Base-by-base conservation (phyloP, 2,329 filamentous ascomycete genomes). In the Hortaea werneckii region DNA sequence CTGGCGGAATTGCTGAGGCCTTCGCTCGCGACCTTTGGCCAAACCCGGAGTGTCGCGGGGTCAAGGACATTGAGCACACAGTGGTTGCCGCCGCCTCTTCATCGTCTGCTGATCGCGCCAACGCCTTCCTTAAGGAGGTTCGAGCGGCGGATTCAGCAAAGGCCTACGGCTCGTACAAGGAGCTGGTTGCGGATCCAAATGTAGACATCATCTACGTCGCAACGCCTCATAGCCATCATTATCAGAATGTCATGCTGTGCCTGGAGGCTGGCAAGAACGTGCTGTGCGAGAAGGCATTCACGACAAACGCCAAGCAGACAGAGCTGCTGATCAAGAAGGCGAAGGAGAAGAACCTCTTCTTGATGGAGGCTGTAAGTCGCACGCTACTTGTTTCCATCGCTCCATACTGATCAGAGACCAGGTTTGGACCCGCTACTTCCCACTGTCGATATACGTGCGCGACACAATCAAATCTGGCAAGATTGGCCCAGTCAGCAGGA, bases 221-320 rank as follows among this genome's bases (percentile, higher is more conserved):
- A 26, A 94, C 88, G 4, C 88, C 88, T 11, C 88, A 94, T 70
- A 89, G 85, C 58, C 88, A 94, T 65, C 88, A 95, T 71, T 94
- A 89, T 71, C 87, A 94, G 65, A 90, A 95, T 67, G 78, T 80
- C 52, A 86, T 88, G 78, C 76, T 94, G n/a, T 84, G 82, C 38
- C 74, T 95, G 35, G 77, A 86, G 54, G 85, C 84, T 5, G 85
- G 86, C 58, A 95, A 94, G 74, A 77, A 90, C 58, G 87, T 95
- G 29, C 77, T 95, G 30, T 94, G 87, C 65, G 88, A 95, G 67
- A 95, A 95, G 73, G 79, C 88, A 0, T 82, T 95, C 58, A 94
- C 87, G 1, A 85, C 90, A 51, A 94, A 83, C 52, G 87, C 84
- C 2, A 73, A 79, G 7, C 88, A 95, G 67, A 73, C 84, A 26